These are phyloP conservation scores for Wickerhamiella alocasiicola DNA, from an alignment of 805 yeast genomes.

Conservation along the genomic window DNA sequence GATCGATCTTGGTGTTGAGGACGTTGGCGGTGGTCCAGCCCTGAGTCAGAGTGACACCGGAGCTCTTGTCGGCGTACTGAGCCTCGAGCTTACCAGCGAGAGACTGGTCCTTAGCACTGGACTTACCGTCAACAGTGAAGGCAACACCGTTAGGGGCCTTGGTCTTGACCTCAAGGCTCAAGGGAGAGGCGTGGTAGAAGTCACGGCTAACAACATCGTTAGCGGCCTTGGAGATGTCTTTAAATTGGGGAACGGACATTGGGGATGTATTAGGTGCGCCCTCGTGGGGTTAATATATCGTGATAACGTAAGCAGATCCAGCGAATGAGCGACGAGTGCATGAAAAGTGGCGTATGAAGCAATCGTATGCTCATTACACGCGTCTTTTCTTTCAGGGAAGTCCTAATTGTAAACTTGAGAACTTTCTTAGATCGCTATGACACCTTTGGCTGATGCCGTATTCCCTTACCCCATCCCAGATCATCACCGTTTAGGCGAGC, in stretches of 20 bases:
- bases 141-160: conserved; percentile 93
- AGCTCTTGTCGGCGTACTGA: conserved; percentile 80
- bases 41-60: conserved; percentile 89
- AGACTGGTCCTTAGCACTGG: conserved; percentile 62
- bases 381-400: no score
- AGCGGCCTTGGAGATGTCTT: conserved; percentile 85
- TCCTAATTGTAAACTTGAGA: no score
- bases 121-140: conserved; percentile 87
- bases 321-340: conserved; percentile 4
- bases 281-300: no score
- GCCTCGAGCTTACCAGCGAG: conserved; percentile 84
- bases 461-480: no score
- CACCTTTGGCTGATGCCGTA: no score
- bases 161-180: conserved; percentile 79
- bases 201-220: conserved; percentile 83
- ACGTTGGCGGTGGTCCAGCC: conserved; percentile 95
- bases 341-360: no score
- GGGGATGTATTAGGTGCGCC: not conserved
- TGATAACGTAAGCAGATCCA: not conserved
- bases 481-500: no score
- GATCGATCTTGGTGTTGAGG: conserved; percentile 84
- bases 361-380: no score
- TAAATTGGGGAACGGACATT: conserved; percentile 80
- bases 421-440: no score
- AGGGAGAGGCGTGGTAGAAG: conserved; percentile 84